Evolutionary conservation across 2,329 filamentous ascomycete species (phyloP), one percentile per base, ranked within the genome.

Genomic region (Ascochyta lentis): DNA sequence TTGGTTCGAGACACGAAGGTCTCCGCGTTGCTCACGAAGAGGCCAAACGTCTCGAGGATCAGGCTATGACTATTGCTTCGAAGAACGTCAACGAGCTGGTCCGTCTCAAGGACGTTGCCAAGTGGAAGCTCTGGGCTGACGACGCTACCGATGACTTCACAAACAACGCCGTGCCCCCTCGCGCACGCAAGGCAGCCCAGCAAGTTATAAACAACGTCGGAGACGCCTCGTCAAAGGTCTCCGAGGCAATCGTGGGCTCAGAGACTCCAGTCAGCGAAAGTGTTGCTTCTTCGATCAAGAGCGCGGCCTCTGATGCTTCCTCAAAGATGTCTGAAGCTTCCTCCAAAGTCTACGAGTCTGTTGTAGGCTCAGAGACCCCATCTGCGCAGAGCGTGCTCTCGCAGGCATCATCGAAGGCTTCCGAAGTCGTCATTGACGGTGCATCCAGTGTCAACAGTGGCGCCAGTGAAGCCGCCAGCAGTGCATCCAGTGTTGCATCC

Each of bases 101-200:
- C 31, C 84, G 88, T 38, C 80, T 99, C 29, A 96, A 95, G 82
- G 87, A 93, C 61, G 89, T 95, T 54, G 90, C 89, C 7, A 83
- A 83, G 56, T 96, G 89, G 88, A 98, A 98, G 79, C 84, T 96
- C 37, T 81, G 83, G 34, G 87, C 90, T 7, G 79, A 83, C 33
- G 94, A 98, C 72, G 79, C 83, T 2, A 88, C 86, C 12, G 87
- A 95, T 47, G 87, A 96, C 71, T 98, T 96, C 68, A 87, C 89
- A 43, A 86, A 84, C 41, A 87, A 88, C 46, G 79, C 79, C 15
- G 84, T 89, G 67, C 84, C 86, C 46, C 78, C 82, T 9, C 83
- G 84, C 19, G 85, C 77, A 3, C 76, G 76, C 52, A 79, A 79
- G 40, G 77, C 73, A 45, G 78, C 77, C 35, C 71, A 80, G 41